phyloP scores from a whole-genome alignment of 495 filamentous ascomycete genomes.

The Podospora anserina region DNA sequence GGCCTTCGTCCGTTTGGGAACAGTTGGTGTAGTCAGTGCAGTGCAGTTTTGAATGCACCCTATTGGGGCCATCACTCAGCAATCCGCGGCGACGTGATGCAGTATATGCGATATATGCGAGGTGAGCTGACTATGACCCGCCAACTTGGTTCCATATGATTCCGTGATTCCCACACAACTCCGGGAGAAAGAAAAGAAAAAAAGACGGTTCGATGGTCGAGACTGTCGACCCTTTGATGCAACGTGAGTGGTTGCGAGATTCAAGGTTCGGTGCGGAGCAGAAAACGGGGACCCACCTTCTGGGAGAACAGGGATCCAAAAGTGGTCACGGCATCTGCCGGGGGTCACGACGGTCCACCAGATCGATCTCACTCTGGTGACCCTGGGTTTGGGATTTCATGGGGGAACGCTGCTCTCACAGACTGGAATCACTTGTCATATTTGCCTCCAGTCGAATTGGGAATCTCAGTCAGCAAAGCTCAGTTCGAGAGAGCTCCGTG shows the following conservation, averaged over 20 bases:
- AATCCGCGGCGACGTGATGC: not conserved
- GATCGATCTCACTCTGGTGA: not conserved
- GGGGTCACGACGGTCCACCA: not conserved
- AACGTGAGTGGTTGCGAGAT: not conserved
- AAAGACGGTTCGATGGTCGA: not conserved
- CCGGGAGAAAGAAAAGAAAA: not conserved
- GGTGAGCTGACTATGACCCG: not conserved
- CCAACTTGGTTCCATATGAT: not conserved
- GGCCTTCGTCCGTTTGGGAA: not conserved
- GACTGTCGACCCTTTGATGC: not conserved
- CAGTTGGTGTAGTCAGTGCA: not conserved
- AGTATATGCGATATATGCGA: not conserved
- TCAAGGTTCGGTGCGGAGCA: conserved; percentile 1
- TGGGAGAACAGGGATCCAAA: not conserved
- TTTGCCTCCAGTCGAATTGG: not conserved
- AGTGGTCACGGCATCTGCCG: conserved; percentile 4
- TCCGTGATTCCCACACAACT: not conserved
- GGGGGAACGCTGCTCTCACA: too few species aligned
- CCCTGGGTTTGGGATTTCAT: not conserved
- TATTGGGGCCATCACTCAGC: not conserved
- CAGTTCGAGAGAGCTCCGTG: not conserved
- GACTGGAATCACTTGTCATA: not conserved
- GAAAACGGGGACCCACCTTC: not conserved
- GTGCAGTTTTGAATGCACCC: too few species aligned
- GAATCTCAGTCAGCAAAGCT: not conserved